phyloP scores from a whole-genome alignment of 306 rosid genomes.

The Arachis stenosperma region DNA sequence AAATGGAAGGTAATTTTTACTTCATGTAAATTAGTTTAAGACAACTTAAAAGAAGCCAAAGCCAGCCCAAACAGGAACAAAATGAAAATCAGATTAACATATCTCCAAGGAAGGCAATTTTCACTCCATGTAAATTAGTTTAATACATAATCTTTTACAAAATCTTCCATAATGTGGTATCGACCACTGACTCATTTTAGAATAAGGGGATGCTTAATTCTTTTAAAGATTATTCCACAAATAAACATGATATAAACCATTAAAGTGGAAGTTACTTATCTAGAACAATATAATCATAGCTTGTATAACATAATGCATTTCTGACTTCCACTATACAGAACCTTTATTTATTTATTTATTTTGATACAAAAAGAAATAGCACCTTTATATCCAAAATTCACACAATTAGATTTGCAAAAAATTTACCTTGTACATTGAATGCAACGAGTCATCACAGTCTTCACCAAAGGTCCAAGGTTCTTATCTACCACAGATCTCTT shows the following conservation, averaged over 20 bases:
- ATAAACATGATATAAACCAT: conserved; percentile 16
- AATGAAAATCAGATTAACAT: conserved; percentile 24
- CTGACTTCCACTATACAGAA: conserved; percentile 26
- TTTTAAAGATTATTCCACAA: conserved; percentile 2
- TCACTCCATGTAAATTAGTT: conserved; percentile 27
- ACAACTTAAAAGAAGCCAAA: conserved; percentile 17
- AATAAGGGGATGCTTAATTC: too few relatives aligned
- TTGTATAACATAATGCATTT: background rate
- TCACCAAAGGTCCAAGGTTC: conserved; percentile 98
- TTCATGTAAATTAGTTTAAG: conserved; percentile 25
- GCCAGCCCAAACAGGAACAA: conserved; percentile 18
- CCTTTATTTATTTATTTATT: background rate
- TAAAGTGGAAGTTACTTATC: background rate
- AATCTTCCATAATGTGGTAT: background rate
- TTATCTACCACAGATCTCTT: conserved; percentile 97
- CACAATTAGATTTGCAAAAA: conserved; percentile 15
- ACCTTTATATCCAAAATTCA: conserved; percentile 7
- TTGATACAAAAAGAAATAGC: background rate
- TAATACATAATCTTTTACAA: background rate
- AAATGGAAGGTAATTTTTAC: conserved; percentile 4
- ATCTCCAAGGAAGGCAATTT: conserved; percentile 7
- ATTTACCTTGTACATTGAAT: conserved; percentile 96
- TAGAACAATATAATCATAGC: background rate
- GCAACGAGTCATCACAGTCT: conserved; percentile 98
- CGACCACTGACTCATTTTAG: background rate